phyloP scores from a whole-genome alignment of 1,284 basidiomycete genomes.

The Salmacisia buchloeana region DNA sequence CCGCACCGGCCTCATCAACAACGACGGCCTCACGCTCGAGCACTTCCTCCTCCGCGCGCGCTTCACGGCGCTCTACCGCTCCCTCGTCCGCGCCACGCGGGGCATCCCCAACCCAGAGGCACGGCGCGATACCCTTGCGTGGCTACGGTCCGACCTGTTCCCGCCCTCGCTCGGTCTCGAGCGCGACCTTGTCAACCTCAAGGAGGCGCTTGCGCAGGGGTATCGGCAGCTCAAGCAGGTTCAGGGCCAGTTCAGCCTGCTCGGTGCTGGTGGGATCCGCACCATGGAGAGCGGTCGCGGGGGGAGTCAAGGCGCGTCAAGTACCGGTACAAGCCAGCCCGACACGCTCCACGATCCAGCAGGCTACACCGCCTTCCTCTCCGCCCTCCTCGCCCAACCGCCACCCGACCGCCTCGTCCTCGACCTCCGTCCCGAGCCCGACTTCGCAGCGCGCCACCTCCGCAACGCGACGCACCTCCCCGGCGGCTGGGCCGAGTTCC shows the following conservation, averaged over 20 bases:
- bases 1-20: slow-evolving; percentile 5
- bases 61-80: slow-evolving; percentile 31
- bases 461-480: slow-evolving; percentile 1
- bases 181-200: slow-evolving; percentile 3
- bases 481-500: slow-evolving; percentile 2
- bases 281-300: not conserved
- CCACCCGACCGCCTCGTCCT: not conserved
- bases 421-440: not conserved
- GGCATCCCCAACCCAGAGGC: slow-evolving; percentile 38
- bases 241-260: slow-evolving; percentile 30
- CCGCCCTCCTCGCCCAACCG: not conserved
- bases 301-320: not conserved
- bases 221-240: slow-evolving; percentile 23
- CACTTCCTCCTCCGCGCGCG: slow-evolving; percentile 31
- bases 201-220: slow-evolving; percentile 9
- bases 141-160: slow-evolving; percentile 11
- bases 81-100: slow-evolving; percentile 32
- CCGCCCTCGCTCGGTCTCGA: not conserved
- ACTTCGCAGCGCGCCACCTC: slow-evolving; percentile 3
- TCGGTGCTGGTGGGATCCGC: slow-evolving; percentile 15
- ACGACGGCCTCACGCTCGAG: slow-evolving; percentile 29
- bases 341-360: not conserved
- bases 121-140: slow-evolving; percentile 37
- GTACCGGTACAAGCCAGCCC: not conserved
- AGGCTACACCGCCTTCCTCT: slow-evolving; percentile 1